Evolutionary conservation across 345 rosid species (phyloP).

Genomic region (Camelina neglecta): DNA sequence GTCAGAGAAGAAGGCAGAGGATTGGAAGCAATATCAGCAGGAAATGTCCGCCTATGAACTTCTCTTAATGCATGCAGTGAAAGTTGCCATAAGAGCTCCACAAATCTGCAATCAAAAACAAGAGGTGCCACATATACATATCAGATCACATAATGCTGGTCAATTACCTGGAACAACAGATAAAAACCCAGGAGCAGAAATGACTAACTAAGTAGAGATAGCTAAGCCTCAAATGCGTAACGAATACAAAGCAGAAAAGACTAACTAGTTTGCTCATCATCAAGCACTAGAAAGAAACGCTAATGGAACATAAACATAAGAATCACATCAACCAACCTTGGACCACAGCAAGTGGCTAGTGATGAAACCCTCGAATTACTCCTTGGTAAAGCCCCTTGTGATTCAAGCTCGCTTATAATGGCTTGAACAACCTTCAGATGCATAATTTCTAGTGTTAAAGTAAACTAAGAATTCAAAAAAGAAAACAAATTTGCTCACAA

Average conservation of each 20-base stretch:
- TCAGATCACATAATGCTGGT: constrained; percentile 5
- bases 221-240: neutral
- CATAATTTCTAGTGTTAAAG: constrained; percentile 22
- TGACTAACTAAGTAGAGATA: constrained; percentile 6
- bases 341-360: constrained; percentile 98
- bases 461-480: constrained; percentile 20
- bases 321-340: constrained; percentile 61
- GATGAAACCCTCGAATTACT: constrained; percentile 99
- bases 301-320: constrained; percentile 11
- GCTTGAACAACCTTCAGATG: constrained; percentile 88
- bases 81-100: constrained; percentile 98
- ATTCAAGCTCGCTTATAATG: constrained; percentile 95
- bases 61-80: constrained; percentile 95
- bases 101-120: constrained; percentile 72
- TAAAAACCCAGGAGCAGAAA: constrained; percentile 5
- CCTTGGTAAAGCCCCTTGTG: constrained; percentile 98
- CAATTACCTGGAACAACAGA: neutral
- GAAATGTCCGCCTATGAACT: constrained; percentile 93
- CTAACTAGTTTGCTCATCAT: neutral
- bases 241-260: constrained; percentile 11
- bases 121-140: constrained; percentile 4
- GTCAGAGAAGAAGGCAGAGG: constrained; percentile 94
- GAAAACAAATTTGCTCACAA: constrained; percentile 11
- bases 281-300: constrained; percentile 8
- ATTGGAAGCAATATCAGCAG: constrained; percentile 81